phyloP scores from a whole-genome alignment of 305 asterid species.

The Stenogyne calaminthoides region DNA sequence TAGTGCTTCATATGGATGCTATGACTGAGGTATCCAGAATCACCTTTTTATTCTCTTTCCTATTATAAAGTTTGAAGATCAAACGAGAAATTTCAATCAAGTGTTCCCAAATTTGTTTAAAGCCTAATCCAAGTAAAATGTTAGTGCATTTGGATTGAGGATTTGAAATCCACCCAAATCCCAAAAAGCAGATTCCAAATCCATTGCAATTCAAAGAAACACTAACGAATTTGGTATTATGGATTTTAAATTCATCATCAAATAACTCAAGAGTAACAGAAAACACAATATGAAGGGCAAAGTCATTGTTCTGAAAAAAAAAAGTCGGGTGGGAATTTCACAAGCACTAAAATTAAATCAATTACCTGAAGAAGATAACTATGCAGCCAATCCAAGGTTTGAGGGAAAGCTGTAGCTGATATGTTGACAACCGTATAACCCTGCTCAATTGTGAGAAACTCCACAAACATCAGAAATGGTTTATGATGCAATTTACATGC shows the following conservation, averaged over 20 bases:
- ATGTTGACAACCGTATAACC: slow-evolving; percentile 79
- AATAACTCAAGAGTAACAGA: background rate
- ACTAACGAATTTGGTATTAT: background rate
- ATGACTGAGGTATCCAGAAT: background rate
- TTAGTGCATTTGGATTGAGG: background rate
- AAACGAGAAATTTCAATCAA: slow-evolving; percentile 7
- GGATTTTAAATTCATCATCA: background rate
- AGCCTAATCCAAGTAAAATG: background rate
- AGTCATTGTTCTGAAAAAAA: no score
- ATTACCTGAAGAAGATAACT: slow-evolving; percentile 94
- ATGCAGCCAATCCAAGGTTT: slow-evolving; percentile 95
- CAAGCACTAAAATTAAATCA: slow-evolving; percentile 15
- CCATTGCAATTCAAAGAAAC: background rate
- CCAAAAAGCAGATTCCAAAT: background rate
- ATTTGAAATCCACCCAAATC: background rate
- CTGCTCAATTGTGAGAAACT: slow-evolving; percentile 45
- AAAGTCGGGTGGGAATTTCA: background rate
- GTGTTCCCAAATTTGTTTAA: background rate
- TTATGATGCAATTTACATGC: slow-evolving; percentile 11
- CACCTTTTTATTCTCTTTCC: background rate
- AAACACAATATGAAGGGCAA: slow-evolving; percentile 15
- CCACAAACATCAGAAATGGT: slow-evolving; percentile 21
- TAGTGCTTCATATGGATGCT: background rate
- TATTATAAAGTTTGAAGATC: background rate
- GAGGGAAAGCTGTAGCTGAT: slow-evolving; percentile 97